Evolutionary conservation across 2,329 filamentous ascomycete species (phyloP).

Genomic region (Proliferodiscus dingleyae): DNA sequence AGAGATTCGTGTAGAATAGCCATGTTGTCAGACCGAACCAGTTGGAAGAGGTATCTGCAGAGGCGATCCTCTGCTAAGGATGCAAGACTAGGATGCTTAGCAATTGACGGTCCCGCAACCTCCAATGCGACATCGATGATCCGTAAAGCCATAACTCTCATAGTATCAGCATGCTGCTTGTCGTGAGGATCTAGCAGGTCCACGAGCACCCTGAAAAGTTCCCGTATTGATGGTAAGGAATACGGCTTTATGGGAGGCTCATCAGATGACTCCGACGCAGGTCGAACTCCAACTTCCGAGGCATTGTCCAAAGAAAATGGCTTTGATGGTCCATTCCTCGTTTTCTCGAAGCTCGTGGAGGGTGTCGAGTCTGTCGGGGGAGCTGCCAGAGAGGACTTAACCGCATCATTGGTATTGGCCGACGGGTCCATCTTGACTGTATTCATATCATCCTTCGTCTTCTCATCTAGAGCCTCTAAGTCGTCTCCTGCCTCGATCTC

Average conservation of each 20-base stretch:
- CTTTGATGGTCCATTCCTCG: slow-evolving; percentile 17
- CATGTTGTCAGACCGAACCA: slow-evolving; percentile 95
- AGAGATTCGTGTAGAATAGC: slow-evolving; percentile 89
- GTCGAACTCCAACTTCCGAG: slow-evolving; percentile 25
- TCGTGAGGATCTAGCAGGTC: slow-evolving; percentile 93
- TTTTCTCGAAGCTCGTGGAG: slow-evolving; percentile 41
- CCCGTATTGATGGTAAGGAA: slow-evolving; percentile 87
- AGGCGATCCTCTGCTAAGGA: slow-evolving; percentile 86
- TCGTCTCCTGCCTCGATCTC: slow-evolving; percentile 70
- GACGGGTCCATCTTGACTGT: slow-evolving; percentile 80
- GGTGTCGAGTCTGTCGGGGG: slow-evolving; percentile 32
- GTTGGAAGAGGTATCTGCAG: slow-evolving; percentile 91
- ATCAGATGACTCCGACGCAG: slow-evolving; percentile 29
- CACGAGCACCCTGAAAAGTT: slow-evolving; percentile 89
- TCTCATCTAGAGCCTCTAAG: slow-evolving; percentile 59
- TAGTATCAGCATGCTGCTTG: slow-evolving; percentile 84
- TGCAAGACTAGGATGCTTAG: slow-evolving; percentile 83
- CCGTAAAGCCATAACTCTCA: slow-evolving; percentile 93
- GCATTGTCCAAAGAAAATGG: slow-evolving; percentile 19
- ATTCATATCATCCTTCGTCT: slow-evolving; percentile 64
- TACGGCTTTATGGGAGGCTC: slow-evolving; percentile 72
- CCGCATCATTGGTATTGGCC: slow-evolving; percentile 58
- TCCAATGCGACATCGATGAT: slow-evolving; percentile 97
- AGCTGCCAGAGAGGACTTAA: slow-evolving; percentile 47
- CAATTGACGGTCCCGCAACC: slow-evolving; percentile 91